phyloP scores from a whole-genome alignment of 2,329 filamentous ascomycete genomes.

The Cladosporium halotolerans region DNA sequence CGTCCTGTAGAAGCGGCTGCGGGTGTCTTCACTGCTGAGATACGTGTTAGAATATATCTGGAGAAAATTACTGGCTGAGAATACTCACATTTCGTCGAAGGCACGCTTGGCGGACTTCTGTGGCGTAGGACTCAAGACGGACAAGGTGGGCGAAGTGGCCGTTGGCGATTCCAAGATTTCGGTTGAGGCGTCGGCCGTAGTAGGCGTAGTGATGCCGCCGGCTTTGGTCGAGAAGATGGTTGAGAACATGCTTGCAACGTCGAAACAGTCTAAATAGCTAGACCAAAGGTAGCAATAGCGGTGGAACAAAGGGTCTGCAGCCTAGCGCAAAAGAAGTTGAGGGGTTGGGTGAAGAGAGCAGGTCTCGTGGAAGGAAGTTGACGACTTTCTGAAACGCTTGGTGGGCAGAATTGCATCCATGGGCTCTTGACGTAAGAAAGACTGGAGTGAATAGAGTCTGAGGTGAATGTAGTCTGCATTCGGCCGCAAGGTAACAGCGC shows the following conservation, averaged over 20 bases:
- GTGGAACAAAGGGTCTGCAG: no score
- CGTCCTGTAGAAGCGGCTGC: no score
- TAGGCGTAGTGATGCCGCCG: neutral
- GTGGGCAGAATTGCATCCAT: neutral
- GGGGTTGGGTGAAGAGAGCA: no score
- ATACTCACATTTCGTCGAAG: neutral
- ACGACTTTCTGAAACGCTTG: neutral
- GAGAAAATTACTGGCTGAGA: no score
- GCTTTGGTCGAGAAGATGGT: neutral
- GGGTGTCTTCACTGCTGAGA: neutral
- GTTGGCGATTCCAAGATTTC: neutral
- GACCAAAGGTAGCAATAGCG: neutral
- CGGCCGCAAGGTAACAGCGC: neutral
- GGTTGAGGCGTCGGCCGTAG: neutral
- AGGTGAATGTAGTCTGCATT: neutral
- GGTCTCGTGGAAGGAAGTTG: no score
- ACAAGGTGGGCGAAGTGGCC: neutral
- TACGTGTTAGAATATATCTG: no score
- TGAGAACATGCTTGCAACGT: neutral
- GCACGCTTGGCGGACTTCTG: neutral
- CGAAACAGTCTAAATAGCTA: no score
- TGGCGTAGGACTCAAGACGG: neutral
- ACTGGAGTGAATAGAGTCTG: no score
- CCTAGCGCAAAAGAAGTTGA: no score
- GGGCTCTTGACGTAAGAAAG: neutral